A percentile compares a stretch with the other conserved stretches of the same genome.
Conservation (phyloP, 768 basidiomycete species). For the Serpula lacrymans region DNA sequence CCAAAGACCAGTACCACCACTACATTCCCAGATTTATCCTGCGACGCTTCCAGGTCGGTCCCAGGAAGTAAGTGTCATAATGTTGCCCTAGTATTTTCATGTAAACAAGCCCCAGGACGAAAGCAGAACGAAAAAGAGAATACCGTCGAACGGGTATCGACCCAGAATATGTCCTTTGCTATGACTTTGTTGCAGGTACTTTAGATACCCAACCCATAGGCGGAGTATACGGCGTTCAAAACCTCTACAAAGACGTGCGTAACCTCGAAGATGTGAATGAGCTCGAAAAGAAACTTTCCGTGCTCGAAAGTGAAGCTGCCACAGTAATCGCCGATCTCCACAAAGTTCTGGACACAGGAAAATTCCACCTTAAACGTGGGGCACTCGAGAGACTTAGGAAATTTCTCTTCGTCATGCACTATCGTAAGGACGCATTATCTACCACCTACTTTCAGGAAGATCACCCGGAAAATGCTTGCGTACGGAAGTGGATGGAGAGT, state of each 20-base stretch:
- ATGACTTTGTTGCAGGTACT: slow-evolving; percentile 8
- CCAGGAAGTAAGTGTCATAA: not conserved
- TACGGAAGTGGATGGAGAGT: slow-evolving; percentile 20
- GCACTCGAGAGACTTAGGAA: slow-evolving; percentile 29
- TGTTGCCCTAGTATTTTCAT: not conserved
- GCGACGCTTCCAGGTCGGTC: slow-evolving; percentile 5
- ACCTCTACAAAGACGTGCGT: slow-evolving; percentile 24
- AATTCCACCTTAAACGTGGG: slow-evolving; percentile 20
- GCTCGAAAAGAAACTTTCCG: slow-evolving; percentile 25
- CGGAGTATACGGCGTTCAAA: slow-evolving; percentile 10
- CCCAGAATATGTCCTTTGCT: slow-evolving; percentile 8
- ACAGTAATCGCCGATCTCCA: slow-evolving; percentile 16
- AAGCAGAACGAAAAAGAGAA: slow-evolving; percentile 7
- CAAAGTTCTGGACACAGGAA: not conserved
- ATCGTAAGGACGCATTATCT: slow-evolving; percentile 24
- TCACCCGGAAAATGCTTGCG: slow-evolving; percentile 17
- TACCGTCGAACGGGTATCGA: slow-evolving; percentile 6
- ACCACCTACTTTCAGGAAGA: slow-evolving; percentile 26
- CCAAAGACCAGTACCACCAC: slow-evolving; percentile 9
- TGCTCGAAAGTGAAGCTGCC: slow-evolving; percentile 26
- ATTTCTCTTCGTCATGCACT: slow-evolving; percentile 36
- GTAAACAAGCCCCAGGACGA: slow-evolving; percentile 6
- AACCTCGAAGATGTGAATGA: slow-evolving; percentile 19
- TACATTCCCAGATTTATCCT: slow-evolving; percentile 11
- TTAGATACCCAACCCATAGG: slow-evolving; percentile 8